phyloP scores from a whole-genome alignment of 2,329 filamentous ascomycete genomes.

The Pyrenochaeta sp. region DNA sequence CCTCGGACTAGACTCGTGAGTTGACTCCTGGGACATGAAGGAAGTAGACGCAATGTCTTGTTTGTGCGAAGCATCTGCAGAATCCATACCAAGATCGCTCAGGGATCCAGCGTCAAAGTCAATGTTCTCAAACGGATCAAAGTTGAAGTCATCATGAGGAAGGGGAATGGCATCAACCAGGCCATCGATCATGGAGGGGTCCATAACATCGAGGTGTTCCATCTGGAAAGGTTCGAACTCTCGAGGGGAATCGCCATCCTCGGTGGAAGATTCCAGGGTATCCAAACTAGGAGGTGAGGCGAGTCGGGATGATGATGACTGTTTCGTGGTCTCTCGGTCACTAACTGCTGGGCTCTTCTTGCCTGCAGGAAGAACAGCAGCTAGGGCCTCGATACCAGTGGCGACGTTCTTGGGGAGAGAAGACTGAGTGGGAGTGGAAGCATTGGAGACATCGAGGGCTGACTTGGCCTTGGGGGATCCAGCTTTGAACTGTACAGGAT shows the following conservation, averaged over 20 bases:
- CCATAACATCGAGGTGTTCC: conserved; percentile 31
- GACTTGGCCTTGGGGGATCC: conserved; percentile 21
- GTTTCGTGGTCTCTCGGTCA: conserved; percentile 17
- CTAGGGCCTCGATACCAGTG: conserved; percentile 45
- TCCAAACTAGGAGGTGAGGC: conserved; percentile 29
- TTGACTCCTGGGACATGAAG: conserved; percentile 21
- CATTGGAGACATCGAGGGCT: conserved; percentile 13
- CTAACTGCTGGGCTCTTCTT: conserved; percentile 28
- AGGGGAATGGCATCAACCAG: conserved; percentile 29
- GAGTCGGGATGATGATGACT: conserved; percentile 25
- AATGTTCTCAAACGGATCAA: conserved; percentile 35
- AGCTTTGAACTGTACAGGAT: conserved; percentile 38
- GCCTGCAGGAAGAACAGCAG: conserved; percentile 43
- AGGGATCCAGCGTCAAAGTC: conserved; percentile 34
- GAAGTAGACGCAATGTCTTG: conserved; percentile 23
- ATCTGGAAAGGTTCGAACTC: conserved; percentile 35
- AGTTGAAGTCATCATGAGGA: conserved; percentile 32
- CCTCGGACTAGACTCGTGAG: conserved; percentile 36
- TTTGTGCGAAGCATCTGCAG: conserved; percentile 24
- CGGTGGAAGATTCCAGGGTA: conserved; percentile 31
- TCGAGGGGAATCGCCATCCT: conserved; percentile 32
- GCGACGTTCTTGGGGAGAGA: conserved; percentile 40
- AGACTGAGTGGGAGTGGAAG: conserved; percentile 11
- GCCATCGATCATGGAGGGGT: conserved; percentile 35
- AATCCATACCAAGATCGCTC: conserved; percentile 27